These are phyloP conservation scores for Microcera coccophila DNA, from an alignment of 2,329 filamentous ascomycete species.

Conservation along the genomic window DNA sequence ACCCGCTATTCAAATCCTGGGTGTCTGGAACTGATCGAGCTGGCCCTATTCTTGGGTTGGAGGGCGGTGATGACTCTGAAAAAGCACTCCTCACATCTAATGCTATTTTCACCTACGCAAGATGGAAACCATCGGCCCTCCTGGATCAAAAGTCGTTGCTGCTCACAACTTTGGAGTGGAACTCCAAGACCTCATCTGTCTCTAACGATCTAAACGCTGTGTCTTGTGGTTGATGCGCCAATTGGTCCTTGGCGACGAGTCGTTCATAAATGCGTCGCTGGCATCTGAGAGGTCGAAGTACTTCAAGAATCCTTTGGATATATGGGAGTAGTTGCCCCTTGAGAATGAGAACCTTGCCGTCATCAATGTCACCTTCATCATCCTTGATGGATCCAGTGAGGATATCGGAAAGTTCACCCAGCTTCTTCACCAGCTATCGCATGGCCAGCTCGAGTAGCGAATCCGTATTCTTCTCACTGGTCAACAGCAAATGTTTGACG, in stretches of 20 bases:
- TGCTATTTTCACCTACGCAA: slow-evolving; percentile 26
- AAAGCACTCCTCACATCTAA: slow-evolving; percentile 34
- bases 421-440: slow-evolving; percentile 24
- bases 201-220: not conserved
- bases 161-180: slow-evolving; percentile 8
- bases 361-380: slow-evolving; percentile 28
- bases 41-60: slow-evolving; percentile 21
- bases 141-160: slow-evolving; percentile 5
- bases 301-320: slow-evolving; percentile 27
- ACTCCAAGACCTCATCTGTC: not conserved
- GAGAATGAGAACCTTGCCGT: slow-evolving; percentile 30
- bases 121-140: slow-evolving; percentile 2
- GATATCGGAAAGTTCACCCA: slow-evolving; percentile 17
- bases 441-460: slow-evolving; percentile 14
- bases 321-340: slow-evolving; percentile 31
- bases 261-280: slow-evolving; percentile 31
- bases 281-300: slow-evolving; percentile 21
- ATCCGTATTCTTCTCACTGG: slow-evolving; percentile 29
- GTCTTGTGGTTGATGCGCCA: slow-evolving; percentile 26
- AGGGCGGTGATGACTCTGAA: slow-evolving; percentile 28
- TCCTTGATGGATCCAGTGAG: slow-evolving; percentile 28
- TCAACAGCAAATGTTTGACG: slow-evolving; percentile 12
- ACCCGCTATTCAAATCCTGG: slow-evolving; percentile 5
- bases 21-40: not conserved
- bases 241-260: slow-evolving; percentile 29